A percentile compares a stretch with the other conserved stretches of the same genome.
Evolutionary conservation across 192 early-diverging fungal genomes (phyloP).

Genomic region (Dimargaris xerosporica): DNA sequence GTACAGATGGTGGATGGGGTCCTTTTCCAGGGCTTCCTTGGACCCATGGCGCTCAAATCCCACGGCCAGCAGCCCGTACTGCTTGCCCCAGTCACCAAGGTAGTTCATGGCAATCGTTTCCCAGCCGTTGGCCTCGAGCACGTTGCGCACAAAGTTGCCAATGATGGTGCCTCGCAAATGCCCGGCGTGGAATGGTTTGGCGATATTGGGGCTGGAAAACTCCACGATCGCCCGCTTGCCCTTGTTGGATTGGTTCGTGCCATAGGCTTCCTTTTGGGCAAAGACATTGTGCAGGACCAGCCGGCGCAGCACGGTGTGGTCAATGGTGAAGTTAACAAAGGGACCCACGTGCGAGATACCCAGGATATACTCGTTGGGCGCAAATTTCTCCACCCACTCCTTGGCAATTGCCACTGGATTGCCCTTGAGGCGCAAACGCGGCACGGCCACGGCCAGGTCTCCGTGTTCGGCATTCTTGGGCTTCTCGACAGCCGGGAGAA

Average conservation of each 20-base stretch:
- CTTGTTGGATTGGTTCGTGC: conserved; percentile 42
- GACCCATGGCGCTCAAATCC: conserved; percentile 70
- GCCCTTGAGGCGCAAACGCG: conserved; percentile 41
- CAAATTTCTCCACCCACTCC: conserved; percentile 46
- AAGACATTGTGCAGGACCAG: conserved; percentile 38
- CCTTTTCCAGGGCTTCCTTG: conserved; percentile 56
- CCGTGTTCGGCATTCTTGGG: conserved; percentile 44
- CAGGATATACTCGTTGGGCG: conserved; percentile 36
- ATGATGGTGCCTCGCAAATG: conserved; percentile 97
- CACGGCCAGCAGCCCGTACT: conserved; percentile 89
- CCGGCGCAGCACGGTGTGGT: conserved; percentile 32
- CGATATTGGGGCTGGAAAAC: conserved; percentile 93
- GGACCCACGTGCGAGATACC: conserved; percentile 39
- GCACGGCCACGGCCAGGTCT: conserved; percentile 53
- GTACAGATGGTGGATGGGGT: conserved; percentile 84
- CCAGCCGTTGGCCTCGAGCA: conserved; percentile 73
- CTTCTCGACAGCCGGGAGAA: conserved; percentile 40
- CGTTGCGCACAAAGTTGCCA: conserved; percentile 78
- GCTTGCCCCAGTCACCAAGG: conserved; percentile 99
- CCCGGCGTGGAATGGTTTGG: conserved; percentile 96
- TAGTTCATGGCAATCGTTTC: conserved; percentile 93
- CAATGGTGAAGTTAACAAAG: conserved; percentile 64
- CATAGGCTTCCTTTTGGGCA: conserved; percentile 36
- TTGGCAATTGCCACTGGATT: conserved; percentile 49
- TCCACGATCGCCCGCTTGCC: conserved; percentile 80